Evolutionary conservation across 2,329 filamentous ascomycete genomes (phyloP), one percentile per base, ranked within the genome.

Genomic region (Karstenula rhodostoma): DNA sequence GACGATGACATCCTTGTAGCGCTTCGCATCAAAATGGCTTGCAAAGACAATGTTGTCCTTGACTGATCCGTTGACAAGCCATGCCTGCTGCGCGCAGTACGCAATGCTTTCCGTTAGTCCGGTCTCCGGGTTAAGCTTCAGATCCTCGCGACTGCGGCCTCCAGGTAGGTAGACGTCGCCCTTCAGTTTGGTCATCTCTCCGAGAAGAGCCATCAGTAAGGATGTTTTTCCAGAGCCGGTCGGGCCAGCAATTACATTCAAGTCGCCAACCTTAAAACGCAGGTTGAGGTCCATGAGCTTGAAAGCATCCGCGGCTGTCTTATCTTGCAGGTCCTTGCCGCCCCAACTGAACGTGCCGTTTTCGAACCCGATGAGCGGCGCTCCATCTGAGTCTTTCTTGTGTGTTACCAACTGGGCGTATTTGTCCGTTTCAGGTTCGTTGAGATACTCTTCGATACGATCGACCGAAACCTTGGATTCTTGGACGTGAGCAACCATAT

Each of bases 401-500:
- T 90, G 87, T 29, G 87, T 82, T 13, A 89, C 87, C 1, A 99
- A 85, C 74, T 98, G 95, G 40, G 87, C 83, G 74, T 97, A 98
- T 77, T 99, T 99, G 60, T 96, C 93, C 0, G 95, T 99, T 80
- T 99, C 95, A 8, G 95, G 93, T 75, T 99, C 95, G 59, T 86
- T 89, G 44, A 99, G 79, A 71, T 97, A 99, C 69, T 96, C 91
- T 73, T 99, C 94, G 8, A 99, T 92, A 83, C 95, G 94, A 73
- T 97, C 94, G 54, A 99, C 89, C 0, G 95, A 99, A 22, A 99
- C 94, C 80, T 96, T 96, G 25, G 94, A 92, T 79, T 99, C 95
- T 80, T 97, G 93, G 4, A 99, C 94, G 79, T 98, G 95, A 12
- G 95, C 95, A 73, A 98, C 90, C 95, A 99, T 99, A 78, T 99